phyloP scores from a whole-genome alignment of 2,329 filamentous ascomycete species.

The Microdochium trichocladiopsis region DNA sequence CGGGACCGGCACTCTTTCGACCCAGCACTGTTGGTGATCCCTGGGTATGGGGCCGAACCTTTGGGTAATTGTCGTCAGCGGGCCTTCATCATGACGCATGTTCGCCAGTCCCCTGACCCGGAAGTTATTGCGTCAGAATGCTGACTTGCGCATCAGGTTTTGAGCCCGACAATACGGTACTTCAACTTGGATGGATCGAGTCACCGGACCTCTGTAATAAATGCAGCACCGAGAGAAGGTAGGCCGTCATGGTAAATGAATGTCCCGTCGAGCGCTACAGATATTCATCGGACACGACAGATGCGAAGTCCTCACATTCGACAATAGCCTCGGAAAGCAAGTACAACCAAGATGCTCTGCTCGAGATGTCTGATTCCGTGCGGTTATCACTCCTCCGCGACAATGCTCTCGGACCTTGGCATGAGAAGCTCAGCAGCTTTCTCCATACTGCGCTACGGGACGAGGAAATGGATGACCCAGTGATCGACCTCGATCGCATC shows the following conservation, averaged over 20 bases:
- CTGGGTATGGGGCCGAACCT: slow-evolving; percentile 12
- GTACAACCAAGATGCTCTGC: slow-evolving; percentile 14
- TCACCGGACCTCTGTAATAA: slow-evolving; percentile 10
- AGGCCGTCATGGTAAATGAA: not conserved
- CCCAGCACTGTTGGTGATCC: slow-evolving; percentile 9
- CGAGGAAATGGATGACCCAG: slow-evolving; percentile 24
- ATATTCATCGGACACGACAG: not conserved
- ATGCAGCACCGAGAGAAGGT: slow-evolving; percentile 14
- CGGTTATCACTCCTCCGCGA: slow-evolving; percentile 25
- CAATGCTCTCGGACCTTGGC: slow-evolving; percentile 21
- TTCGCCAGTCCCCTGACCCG: slow-evolving; percentile 3
- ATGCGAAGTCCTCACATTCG: not conserved
- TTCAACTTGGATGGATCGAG: slow-evolving; percentile 18
- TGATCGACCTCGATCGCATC: slow-evolving; percentile 31
- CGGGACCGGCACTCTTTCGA: slow-evolving; percentile 11
- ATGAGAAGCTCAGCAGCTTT: slow-evolving; percentile 29
- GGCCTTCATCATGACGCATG: slow-evolving; percentile 18
- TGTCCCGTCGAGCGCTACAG: too few relatives aligned
- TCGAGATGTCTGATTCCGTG: slow-evolving; percentile 34
- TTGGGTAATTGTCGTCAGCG: slow-evolving; percentile 14
- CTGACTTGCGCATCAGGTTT: slow-evolving; percentile 9
- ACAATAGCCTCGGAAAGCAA: slow-evolving; percentile 2
- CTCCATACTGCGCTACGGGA: slow-evolving; percentile 29
- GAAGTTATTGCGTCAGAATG: not conserved
- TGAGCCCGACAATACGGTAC: slow-evolving; percentile 18